Base-by-base conservation (phyloP, 2,329 filamentous ascomycete genomes). In the Monilinia fructigena region DNA sequence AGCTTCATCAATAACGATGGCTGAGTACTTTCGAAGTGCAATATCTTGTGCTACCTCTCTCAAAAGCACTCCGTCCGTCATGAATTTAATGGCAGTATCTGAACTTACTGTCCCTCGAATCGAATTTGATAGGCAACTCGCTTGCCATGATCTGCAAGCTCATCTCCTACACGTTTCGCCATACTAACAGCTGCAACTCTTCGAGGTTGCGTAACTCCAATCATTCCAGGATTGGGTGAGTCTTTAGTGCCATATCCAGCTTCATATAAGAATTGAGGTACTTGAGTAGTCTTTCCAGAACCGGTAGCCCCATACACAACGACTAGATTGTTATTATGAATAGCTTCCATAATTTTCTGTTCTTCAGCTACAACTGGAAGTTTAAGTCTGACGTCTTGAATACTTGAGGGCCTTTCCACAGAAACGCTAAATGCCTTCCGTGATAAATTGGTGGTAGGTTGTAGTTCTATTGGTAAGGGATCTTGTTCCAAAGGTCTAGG, bases 341-440 rank as follows among this genome's bases (percentile, higher is more conserved):
- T 92, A 0, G 93, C 93, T 78, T 99, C 95, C 93, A 99, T 98
- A 40, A 99, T 93, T 74, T 90, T 93, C 76, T 99, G 95, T 77
- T 99, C 95, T 77, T 98, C 93, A 1, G 91, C 91, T 1, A 98
- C 92, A 1, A 99, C 91, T 0, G 95, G 95, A 20, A 99, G 83
- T 66, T 90, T 86, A 56, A 96, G 78, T 16, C 95, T 87, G 14
- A 89, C 86, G 58, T 89, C 85, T 76, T 97, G 92, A 28, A 98
- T 90, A 23, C 90, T 88, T 6, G 87, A 80, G 0, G 85, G 80
- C 66, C 95, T 86, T 50, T 85, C 80, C 2, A 97, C 88, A 1
- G 85, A 78, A 1, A 97, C 89, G 68, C 88, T 89, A 75, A 87
- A 93, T 0, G 89, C 90, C 74, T 93, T 94, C 68, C 93, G 83